phyloP scores from a whole-genome alignment of 148 eudicot species.

The Chenopodium suecicum region DNA sequence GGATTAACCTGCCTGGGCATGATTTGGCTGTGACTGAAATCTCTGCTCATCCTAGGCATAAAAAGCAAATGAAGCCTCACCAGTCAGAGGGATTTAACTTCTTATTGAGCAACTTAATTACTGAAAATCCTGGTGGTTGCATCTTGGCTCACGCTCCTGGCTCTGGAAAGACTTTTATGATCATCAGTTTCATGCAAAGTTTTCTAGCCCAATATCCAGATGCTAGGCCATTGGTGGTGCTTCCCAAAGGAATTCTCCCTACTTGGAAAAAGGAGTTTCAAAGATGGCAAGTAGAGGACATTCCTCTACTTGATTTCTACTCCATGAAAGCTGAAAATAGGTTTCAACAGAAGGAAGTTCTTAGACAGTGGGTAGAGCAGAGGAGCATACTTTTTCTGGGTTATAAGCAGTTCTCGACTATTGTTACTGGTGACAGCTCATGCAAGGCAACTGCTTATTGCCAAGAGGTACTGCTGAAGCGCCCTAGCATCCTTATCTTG shows the following conservation, averaged over 20 bases:
- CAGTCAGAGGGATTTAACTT: constrained; percentile 90
- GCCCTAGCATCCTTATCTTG: constrained; percentile 67
- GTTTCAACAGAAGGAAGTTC: constrained; percentile 64
- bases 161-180: constrained; percentile 94
- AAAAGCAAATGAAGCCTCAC: constrained; percentile 88
- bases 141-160: constrained; percentile 98
- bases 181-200: constrained; percentile 89
- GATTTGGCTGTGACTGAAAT: constrained; percentile 51
- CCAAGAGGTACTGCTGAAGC: constrained; percentile 55
- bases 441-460: constrained; percentile 49
- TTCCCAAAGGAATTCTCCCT: constrained; percentile 74
- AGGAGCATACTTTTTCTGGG: constrained; percentile 78
- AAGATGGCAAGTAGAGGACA: constrained; percentile 91
- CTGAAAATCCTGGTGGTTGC: constrained; percentile 88
- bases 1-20: constrained; percentile 43
- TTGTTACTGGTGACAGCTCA: constrained; percentile 55
- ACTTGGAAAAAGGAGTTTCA: constrained; percentile 87
- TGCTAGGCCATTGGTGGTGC: constrained; percentile 81
- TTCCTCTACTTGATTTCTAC: constrained; percentile 74
- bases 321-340: constrained; percentile 81
- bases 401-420: constrained; percentile 70
- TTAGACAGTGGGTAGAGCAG: constrained; percentile 64
- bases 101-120: constrained; percentile 62
- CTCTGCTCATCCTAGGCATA: constrained; percentile 79
- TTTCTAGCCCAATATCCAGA: constrained; percentile 75